Percentiles rank a stretch among this genome's conserved stretches.
Conservation (phyloP, 1,284 basidiomycete genomes). For the Athelia sp. region DNA sequence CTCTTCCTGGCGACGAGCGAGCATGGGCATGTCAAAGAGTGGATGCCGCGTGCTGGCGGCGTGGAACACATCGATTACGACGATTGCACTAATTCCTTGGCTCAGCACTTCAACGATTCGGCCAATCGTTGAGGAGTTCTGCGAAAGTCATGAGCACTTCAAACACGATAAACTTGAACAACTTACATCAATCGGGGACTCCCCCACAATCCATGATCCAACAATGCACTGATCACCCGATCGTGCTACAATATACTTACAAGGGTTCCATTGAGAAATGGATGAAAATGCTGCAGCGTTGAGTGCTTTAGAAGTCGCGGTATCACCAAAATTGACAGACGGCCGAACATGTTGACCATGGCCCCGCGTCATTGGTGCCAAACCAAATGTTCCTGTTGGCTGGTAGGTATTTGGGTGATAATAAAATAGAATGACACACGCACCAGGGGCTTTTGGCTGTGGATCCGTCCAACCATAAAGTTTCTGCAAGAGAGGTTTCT, state of each 20-base stretch:
- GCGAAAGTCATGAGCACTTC: not conserved
- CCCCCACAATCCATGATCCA: not conserved
- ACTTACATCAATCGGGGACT: not conserved
- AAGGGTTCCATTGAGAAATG: not conserved
- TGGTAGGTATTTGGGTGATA: not conserved
- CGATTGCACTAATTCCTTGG: not conserved
- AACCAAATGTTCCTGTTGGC: not conserved
- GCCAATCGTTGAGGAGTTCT: not conserved
- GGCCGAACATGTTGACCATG: not conserved
- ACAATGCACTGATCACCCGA: not conserved
- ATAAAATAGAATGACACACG: not conserved
- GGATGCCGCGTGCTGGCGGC: constrained; percentile 1
- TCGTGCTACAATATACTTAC: not conserved
- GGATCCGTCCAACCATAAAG: not conserved
- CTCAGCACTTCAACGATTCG: constrained; percentile 8
- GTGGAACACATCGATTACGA: constrained; percentile 8
- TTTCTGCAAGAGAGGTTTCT: constrained; percentile 4
- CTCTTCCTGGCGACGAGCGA: constrained; percentile 7
- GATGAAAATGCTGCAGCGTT: not conserved
- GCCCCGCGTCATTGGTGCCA: not conserved
- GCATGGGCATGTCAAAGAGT: constrained; percentile 6
- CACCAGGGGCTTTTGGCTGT: not conserved
- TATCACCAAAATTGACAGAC: not conserved
- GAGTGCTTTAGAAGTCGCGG: not conserved
- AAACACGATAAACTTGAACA: constrained; percentile 7